Evolutionary conservation across 108 stramenopile genomes (phyloP), one percentile per base, ranked within the genome.

Genomic region (Nitzschia putrida): DNA sequence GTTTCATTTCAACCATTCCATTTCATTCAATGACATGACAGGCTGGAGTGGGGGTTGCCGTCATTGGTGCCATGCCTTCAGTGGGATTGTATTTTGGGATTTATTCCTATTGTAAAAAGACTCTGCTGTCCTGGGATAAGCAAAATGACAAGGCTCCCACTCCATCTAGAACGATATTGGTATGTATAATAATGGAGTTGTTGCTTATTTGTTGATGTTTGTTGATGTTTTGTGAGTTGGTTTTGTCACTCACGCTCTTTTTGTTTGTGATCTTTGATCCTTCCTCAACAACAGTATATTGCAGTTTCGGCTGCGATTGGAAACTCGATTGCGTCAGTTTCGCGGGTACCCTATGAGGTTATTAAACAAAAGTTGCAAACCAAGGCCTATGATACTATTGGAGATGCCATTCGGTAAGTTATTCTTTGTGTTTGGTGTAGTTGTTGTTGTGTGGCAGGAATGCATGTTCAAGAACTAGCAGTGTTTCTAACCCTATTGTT

Each of bases 321-420:
- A 13, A 97, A 97, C 65, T 85, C 94, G 9, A 81, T 95, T 53
- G 97, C 97, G 11, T 83, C 83, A 23, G 87, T 93, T 64, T 95
- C 94, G 1, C 77, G 97, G 21, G 96, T 97, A n/a, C 97, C 97
- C 12, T 97, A 97, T 74, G 97, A 98, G 71, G 95, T 97, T 9
- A 85, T 96, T 12, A 98, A 98, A 72, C 96, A 97, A 73, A 82
- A 92, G 50, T 80, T 98, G 22, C 97, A 98, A 77, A 94, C 94
- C 0, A 91, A 90, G 37, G 77, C 75, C 24, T 96, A 96, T 77
- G 66, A 77, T 29, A 80, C 79, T 39, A 88, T 91, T 8, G 61
- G 69, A 43, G 68, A 87, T 26, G 94, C 95, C 16, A 47, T 96
- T 16, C 59, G 61, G 61, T 63, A 9, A 61, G 71, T 50, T 20